These are phyloP conservation scores for Incumbomyces delicatus DNA, from an alignment of 2,329 filamentous ascomycete species.

Conservation along the genomic window DNA sequence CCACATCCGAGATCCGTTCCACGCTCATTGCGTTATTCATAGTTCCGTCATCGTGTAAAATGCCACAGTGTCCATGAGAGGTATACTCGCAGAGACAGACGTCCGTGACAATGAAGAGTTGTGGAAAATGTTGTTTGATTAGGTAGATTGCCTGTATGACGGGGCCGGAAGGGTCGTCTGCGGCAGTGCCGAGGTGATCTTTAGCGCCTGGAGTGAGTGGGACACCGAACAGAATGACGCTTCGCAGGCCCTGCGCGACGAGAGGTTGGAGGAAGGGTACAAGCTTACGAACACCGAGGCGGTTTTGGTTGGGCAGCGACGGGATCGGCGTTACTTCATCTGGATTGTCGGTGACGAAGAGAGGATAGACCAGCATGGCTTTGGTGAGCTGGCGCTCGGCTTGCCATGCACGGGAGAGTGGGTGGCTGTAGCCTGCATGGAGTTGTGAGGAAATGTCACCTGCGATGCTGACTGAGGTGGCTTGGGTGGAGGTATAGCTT, in stretches of 20 bases:
- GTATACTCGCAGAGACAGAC: slow-evolving; percentile 99
- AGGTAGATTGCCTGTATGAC: slow-evolving; percentile 81
- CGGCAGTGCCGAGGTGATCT: slow-evolving; percentile 81
- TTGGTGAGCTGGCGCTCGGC: slow-evolving; percentile 77
- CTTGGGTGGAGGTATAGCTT: slow-evolving; percentile 38
- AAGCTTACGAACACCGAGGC: slow-evolving; percentile 77
- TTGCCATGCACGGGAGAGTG: slow-evolving; percentile 71
- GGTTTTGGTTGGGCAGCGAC: slow-evolving; percentile 81
- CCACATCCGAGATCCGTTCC: slow-evolving; percentile 92
- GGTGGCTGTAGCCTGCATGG: slow-evolving; percentile 73
- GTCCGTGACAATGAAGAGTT: slow-evolving; percentile 82
- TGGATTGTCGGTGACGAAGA: slow-evolving; percentile 90
- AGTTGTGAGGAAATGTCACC: slow-evolving; percentile 72
- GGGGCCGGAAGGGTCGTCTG: slow-evolving; percentile 85
- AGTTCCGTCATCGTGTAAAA: slow-evolving; percentile 81
- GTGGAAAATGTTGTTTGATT: slow-evolving; percentile 73
- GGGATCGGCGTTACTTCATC: slow-evolving; percentile 87
- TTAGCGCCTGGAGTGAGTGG: slow-evolving; percentile 72
- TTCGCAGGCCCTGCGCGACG: slow-evolving; percentile 78
- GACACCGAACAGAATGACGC: slow-evolving; percentile 93
- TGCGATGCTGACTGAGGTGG: slow-evolving; percentile 43
- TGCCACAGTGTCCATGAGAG: slow-evolving; percentile 93
- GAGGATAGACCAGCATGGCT: slow-evolving; percentile 96
- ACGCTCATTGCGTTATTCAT: slow-evolving; percentile 91
- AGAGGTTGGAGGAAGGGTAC: slow-evolving; percentile 77